Base-by-base conservation (phyloP, 2,329 filamentous ascomycete species). In the Plenodomus lindquistii region DNA sequence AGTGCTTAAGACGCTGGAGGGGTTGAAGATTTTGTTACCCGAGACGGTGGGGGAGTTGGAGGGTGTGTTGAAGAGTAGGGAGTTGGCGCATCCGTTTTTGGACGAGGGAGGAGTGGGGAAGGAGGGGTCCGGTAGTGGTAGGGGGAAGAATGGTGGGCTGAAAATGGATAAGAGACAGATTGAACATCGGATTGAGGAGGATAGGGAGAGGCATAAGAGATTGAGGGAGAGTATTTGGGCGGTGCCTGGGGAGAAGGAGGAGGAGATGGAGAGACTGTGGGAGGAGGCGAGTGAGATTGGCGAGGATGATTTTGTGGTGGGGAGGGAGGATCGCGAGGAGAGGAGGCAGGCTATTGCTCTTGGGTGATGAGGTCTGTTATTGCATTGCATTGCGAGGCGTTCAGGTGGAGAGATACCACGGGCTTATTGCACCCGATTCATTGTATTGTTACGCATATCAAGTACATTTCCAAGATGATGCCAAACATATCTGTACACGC, bases 121-220 rank as follows among this genome's bases (percentile, higher is more conserved):
- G 8, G 42, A 22, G 20, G 35, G 29, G 3, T 43, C 47, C 45
- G 45, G 46, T 44, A 50, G 62, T 48, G 63, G 54, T 6, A 51
- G 51, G 29, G 18, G 37, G 24, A 52, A 34, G 38, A 76, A 74
- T 44, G 77, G 76, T 2, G 65, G 64, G 9, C 72, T 78, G 37
- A 77, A 80, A 42, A 71, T 94, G 42, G 90, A 97, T 65, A 94
- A 93, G 74, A 83, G 88, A 46, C 89, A 96, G 74, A 89, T 97
- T 44, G 92, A 97, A 75, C 92, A 97, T 76, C 81, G 94, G 35
- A 96, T 99, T 55, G 95, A 99, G 63, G 95, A 99, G 74, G 94
- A 99, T 72, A 81, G 94, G 3, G 94, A 99, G 72, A 80, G 94
- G 37, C 95, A 99, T 73, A 99, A 99, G 79, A 79, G 93, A 37